Percentiles rank a stretch among this genome's conserved stretches.
phyloP scores from a whole-genome alignment of 1,284 basidiomycete species.

The Hypsizygus ulmarius region DNA sequence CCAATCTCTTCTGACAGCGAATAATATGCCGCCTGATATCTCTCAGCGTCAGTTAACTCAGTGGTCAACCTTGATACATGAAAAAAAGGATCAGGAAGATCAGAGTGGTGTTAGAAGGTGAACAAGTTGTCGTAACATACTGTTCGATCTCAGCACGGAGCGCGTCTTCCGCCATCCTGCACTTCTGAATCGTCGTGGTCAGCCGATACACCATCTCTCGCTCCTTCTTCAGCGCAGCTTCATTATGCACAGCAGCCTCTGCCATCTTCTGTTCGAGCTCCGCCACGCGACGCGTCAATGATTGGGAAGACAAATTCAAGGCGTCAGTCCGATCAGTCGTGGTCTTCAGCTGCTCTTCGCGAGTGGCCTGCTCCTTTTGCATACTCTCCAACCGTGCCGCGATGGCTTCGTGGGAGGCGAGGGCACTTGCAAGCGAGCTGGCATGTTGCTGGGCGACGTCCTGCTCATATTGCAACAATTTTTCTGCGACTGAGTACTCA shows the following conservation, averaged over 20 bases:
- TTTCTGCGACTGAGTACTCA: slow-evolving; percentile 28
- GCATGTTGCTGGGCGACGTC: slow-evolving; percentile 34
- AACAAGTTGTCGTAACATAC: slow-evolving; percentile 38
- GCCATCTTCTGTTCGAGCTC: slow-evolving; percentile 31
- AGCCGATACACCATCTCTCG: slow-evolving; percentile 47
- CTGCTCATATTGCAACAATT: slow-evolving; percentile 29
- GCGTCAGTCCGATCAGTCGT: slow-evolving; percentile 28
- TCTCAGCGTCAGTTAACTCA: slow-evolving; percentile 56
- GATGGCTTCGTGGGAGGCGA: slow-evolving; percentile 39
- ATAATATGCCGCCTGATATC: slow-evolving; percentile 67
- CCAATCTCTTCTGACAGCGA: slow-evolving; percentile 60
- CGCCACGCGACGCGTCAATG: slow-evolving; percentile 29
- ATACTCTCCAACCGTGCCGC: slow-evolving; percentile 37
- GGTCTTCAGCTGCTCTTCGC: slow-evolving; percentile 28
- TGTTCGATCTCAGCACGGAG: slow-evolving; percentile 60
- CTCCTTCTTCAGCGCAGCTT: slow-evolving; percentile 46
- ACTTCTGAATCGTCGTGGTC: slow-evolving; percentile 47
- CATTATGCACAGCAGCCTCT: slow-evolving; percentile 28
- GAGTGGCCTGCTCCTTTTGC: slow-evolving; percentile 33
- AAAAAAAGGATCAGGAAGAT: slow-evolving; percentile 14
- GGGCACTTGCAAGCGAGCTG: slow-evolving; percentile 36
- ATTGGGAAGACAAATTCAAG: slow-evolving; percentile 25
- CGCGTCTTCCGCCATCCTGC: slow-evolving; percentile 58
- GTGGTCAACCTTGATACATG: slow-evolving; percentile 44
- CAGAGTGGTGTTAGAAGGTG: neutral